These are phyloP conservation scores for Coelastrella sp. DNA, from an alignment of 139 green algal species.

Conservation along the genomic window DNA sequence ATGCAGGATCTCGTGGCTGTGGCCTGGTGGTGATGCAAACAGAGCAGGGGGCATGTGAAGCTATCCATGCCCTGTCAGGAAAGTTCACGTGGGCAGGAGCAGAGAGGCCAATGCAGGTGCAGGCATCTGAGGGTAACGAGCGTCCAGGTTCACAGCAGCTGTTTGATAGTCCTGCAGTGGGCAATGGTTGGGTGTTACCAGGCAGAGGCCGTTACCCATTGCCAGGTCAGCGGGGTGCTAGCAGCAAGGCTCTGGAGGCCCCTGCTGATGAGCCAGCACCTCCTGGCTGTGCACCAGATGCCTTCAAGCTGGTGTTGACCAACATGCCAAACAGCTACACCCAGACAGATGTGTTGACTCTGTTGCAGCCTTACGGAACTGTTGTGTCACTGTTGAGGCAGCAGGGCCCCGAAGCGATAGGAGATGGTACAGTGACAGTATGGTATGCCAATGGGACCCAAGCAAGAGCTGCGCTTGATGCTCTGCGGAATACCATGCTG, in stretches of 20 bases:
- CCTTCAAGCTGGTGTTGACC: constrained; percentile 25
- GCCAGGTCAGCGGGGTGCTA: not conserved
- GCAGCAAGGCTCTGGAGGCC: not conserved
- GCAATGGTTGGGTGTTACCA: not conserved
- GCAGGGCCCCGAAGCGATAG: not conserved
- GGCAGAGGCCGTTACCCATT: not conserved
- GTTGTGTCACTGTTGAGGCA: constrained; percentile 7
- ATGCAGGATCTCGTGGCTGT: constrained; percentile 20
- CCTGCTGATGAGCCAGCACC: constrained; percentile 6
- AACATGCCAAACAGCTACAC: constrained; percentile 29
- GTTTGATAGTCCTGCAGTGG: not conserved
- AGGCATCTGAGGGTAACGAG: constrained; percentile 25
- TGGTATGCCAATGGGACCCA: constrained; percentile 18
- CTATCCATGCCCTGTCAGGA: constrained; percentile 19
- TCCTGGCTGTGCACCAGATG: constrained; percentile 7
- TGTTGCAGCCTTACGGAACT: constrained; percentile 41
- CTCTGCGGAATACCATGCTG: constrained; percentile 25
- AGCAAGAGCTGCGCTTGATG: constrained; percentile 17
- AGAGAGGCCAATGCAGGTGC: constrained; percentile 39
- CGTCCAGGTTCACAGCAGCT: constrained; percentile 3
- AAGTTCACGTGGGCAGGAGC: constrained; percentile 31
- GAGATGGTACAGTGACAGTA: not conserved
- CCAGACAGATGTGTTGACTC: constrained; percentile 11
- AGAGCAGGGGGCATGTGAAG: not conserved
- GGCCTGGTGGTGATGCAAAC: constrained; percentile 39